These are phyloP conservation scores for Solanum chmielewskii DNA, from an alignment of 257 asterid genomes.

Conservation along the genomic window DNA sequence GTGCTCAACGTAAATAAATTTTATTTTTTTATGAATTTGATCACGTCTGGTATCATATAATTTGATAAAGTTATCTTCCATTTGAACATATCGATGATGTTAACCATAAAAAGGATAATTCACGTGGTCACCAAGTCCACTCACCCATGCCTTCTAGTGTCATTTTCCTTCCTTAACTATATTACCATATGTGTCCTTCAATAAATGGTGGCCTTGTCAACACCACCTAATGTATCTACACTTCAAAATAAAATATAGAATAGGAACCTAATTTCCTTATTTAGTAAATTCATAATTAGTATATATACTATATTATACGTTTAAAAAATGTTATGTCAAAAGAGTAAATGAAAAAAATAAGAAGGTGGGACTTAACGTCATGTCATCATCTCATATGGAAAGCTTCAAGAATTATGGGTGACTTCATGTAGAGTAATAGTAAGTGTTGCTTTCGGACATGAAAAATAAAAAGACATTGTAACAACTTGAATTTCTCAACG, in stretches of 20 bases:
- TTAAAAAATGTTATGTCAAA: background rate
- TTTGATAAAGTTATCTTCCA: background rate
- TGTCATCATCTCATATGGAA: background rate
- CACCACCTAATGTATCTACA: background rate
- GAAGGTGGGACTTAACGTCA: background rate
- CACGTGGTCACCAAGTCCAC: background rate
- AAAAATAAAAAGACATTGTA: background rate
- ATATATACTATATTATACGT: too few species aligned
- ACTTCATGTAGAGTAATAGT: background rate
- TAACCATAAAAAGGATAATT: background rate
- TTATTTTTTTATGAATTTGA: background rate
- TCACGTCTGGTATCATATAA: background rate
- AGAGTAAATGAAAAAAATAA: background rate
- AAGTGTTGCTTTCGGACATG: background rate
- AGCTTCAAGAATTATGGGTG: background rate
- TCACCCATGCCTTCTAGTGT: background rate
- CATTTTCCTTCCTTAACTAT: background rate
- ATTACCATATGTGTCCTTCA: background rate
- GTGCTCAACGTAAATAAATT: background rate
- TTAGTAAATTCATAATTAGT: background rate
- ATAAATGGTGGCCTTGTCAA: background rate
- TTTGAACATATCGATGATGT: background rate
- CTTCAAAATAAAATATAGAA: background rate
- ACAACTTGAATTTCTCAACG: background rate
- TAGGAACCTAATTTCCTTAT: background rate